These are phyloP conservation scores for Colletotrichum tropicale DNA, from an alignment of 2,329 filamentous ascomycete genomes.

Conservation along the genomic window DNA sequence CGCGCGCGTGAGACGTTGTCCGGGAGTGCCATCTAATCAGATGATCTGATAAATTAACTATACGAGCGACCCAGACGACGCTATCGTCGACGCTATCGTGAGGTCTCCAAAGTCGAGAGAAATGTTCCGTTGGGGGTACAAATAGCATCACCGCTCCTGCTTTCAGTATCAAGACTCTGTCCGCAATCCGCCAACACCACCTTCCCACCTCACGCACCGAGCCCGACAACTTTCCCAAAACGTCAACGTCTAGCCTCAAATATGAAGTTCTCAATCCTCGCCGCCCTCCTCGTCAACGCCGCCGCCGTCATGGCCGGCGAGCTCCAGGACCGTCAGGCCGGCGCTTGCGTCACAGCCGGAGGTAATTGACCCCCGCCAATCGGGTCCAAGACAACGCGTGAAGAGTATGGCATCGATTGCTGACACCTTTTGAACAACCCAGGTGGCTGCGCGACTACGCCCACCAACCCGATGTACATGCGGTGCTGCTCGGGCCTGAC, in stretches of 20 bases:
- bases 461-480: not conserved
- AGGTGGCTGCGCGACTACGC: not conserved
- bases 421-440: fast-evolving
- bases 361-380: not conserved
- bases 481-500: not conserved
- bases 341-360: not conserved
- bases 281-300: not conserved
- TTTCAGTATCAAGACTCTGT: not conserved
- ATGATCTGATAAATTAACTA: not conserved
- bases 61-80: fast-evolving
- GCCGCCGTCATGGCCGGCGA: not conserved
- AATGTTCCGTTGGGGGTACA: not conserved
- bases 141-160: not conserved
- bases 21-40: not conserved
- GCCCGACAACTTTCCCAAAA: not conserved
- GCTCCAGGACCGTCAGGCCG: not conserved
- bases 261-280: not conserved
- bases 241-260: fast-evolving
- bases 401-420: too few species aligned
- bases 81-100: not conserved
- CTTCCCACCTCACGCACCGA: too few species aligned
- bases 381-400: too few species aligned
- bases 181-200: too few species aligned
- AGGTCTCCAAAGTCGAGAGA: not conserved
- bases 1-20: not conserved